Evolutionary conservation across 148 eudicot genomes (phyloP).

Genomic region (Spergularia marina): DNA sequence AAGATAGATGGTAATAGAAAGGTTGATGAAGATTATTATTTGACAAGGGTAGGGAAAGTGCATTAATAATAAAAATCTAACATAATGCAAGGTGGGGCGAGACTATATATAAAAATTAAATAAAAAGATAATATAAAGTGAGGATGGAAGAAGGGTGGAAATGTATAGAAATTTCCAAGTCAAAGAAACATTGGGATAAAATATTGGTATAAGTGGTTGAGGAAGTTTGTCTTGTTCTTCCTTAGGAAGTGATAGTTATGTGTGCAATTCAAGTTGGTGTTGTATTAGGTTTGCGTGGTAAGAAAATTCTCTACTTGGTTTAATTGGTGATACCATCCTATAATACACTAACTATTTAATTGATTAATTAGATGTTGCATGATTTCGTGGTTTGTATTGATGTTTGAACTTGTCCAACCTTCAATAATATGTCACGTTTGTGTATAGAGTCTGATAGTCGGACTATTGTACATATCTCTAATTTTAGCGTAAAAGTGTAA

Average conservation of each 20-base stretch:
- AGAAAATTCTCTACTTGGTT: constrained; percentile 6
- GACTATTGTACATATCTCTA: too few relatives aligned
- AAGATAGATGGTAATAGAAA: not conserved
- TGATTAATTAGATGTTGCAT: constrained; percentile 16
- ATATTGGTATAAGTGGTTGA: constrained; percentile 30
- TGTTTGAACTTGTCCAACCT: constrained; percentile 27
- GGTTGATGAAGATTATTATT: constrained; percentile 10
- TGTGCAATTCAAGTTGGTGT: constrained; percentile 21
- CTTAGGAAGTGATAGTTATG: constrained; percentile 9
- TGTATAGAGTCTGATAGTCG: too few relatives aligned
- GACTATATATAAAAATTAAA: constrained; percentile 4
- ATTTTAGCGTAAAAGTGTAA: too few relatives aligned
- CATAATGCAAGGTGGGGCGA: constrained; percentile 8
- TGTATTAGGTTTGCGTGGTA: constrained; percentile 20
- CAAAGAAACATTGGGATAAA: constrained; percentile 16
- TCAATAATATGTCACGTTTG: not conserved
- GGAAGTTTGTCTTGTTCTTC: constrained; percentile 23
- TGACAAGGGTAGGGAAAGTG: not conserved
- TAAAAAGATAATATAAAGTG: not conserved
- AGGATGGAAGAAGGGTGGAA: constrained; percentile 22
- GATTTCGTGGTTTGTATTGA: constrained; percentile 25
- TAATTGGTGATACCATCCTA: not conserved
- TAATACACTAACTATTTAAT: constrained; percentile 12
- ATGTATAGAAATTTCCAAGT: constrained; percentile 4
- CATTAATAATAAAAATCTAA: not conserved